Evolutionary conservation across 441 rosid genomes (phyloP).

Genomic region (Populus hybrid): DNA sequence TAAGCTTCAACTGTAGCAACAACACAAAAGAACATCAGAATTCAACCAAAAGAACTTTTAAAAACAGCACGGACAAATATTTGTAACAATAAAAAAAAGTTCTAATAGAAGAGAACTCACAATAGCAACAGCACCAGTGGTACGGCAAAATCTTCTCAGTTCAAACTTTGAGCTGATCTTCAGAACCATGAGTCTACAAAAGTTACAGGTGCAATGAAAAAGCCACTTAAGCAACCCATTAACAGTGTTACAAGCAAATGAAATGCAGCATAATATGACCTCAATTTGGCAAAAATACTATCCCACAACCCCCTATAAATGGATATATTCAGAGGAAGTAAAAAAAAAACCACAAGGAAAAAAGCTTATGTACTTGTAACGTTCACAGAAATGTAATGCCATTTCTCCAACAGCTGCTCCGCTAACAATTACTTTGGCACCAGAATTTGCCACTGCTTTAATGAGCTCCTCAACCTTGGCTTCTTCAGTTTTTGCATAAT

Average conservation of each 20-base stretch:
- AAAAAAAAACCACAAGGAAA: background rate
- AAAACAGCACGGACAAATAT: slow-evolving; percentile 4
- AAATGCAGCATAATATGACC: background rate
- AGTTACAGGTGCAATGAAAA: background rate
- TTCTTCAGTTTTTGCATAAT: slow-evolving; percentile 97
- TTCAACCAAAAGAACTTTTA: slow-evolving; percentile 3
- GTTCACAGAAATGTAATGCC: slow-evolving; percentile 99
- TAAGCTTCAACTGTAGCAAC: slow-evolving; percentile 74
- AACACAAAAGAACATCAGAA: slow-evolving; percentile 14
- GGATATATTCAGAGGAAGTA: slow-evolving; percentile 4
- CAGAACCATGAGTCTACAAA: slow-evolving; percentile 87
- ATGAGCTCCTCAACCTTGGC: slow-evolving; percentile 92
- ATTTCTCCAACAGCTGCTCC: slow-evolving; percentile 98
- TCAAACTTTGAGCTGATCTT: slow-evolving; percentile 99
- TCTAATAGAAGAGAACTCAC: slow-evolving; percentile 34
- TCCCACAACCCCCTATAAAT: background rate
- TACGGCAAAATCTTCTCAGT: slow-evolving; percentile 91
- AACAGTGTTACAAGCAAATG: background rate
- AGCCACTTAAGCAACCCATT: background rate
- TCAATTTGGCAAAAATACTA: background rate
- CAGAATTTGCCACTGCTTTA: slow-evolving; percentile 94
- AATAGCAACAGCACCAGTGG: slow-evolving; percentile 87
- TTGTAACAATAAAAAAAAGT: background rate
- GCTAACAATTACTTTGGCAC: slow-evolving; percentile 94
- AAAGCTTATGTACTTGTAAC: slow-evolving; percentile 64